phyloP scores from a whole-genome alignment of 2,329 filamentous ascomycete species.

The Alternaria angustiovoidea region DNA sequence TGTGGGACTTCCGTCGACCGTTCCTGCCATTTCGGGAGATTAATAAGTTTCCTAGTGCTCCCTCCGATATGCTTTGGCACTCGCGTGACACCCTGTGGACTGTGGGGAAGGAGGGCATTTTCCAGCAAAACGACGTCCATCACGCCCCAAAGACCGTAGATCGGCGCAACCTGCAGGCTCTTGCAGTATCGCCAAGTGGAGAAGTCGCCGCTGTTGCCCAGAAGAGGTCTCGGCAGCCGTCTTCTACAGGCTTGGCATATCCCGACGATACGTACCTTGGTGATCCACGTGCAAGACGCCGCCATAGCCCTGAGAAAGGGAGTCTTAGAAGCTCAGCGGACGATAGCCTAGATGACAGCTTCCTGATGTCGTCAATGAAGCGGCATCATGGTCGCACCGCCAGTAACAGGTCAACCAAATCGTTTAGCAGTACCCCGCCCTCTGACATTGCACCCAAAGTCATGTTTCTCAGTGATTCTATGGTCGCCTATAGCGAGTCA shows the following conservation, averaged over 20 bases:
- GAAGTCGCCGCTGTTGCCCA: conserved; percentile 65
- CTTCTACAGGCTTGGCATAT: conserved; percentile 53
- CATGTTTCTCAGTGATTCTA: conserved; percentile 60
- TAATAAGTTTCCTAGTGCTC: conserved; percentile 62
- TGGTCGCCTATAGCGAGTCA: conserved; percentile 53
- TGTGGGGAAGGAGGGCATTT: conserved; percentile 67
- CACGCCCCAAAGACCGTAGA: conserved; percentile 67
- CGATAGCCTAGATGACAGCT: conserved; percentile 65
- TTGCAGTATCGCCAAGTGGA: conserved; percentile 66
- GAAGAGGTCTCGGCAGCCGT: conserved; percentile 56
- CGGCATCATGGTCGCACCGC: conserved; percentile 57
- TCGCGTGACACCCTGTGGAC: conserved; percentile 72
- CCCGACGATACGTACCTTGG: conserved; percentile 49
- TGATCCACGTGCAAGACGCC: conserved; percentile 53
- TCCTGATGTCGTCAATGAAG: conserved; percentile 59
- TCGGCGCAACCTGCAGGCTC: conserved; percentile 63
- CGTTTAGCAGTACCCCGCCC: conserved; percentile 63
- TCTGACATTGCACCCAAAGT: conserved; percentile 57
- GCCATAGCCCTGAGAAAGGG: conserved; percentile 57
- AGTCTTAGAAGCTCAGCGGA: conserved; percentile 63
- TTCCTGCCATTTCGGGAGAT: conserved; percentile 69
- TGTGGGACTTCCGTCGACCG: conserved; percentile 71
- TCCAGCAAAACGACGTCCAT: conserved; percentile 69
- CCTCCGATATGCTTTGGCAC: conserved; percentile 70
- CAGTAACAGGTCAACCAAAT: conserved; percentile 60